Conservation (phyloP, 129 eudicot species). For the Escallonia herrerae region DNA sequence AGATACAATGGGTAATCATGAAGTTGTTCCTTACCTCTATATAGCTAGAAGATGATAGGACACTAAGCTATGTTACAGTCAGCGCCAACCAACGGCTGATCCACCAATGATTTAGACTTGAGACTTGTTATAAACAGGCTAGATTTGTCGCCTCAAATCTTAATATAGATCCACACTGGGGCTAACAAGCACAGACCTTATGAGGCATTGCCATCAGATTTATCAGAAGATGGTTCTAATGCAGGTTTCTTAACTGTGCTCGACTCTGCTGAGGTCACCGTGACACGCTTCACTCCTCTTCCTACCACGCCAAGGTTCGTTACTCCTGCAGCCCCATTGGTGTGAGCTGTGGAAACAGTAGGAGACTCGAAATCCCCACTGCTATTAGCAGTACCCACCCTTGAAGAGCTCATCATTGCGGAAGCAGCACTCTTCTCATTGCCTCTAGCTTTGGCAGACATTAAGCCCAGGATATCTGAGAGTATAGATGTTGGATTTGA, state of each 20-base stretch:
- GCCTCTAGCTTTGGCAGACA: conserved; percentile 65
- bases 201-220: conserved; percentile 37
- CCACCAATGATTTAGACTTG: background rate
- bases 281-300: conserved; percentile 90
- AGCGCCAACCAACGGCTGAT: background rate
- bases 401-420: conserved; percentile 40
- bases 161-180: background rate
- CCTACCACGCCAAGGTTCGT: conserved; percentile 98
- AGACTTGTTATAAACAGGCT: background rate
- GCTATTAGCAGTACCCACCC: conserved; percentile 32
- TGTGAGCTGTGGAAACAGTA: conserved; percentile 61
- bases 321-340: conserved; percentile 59
- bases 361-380: conserved; percentile 49
- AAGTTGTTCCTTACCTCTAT: too few species aligned
- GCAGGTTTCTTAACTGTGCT: conserved; percentile 52
- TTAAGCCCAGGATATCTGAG: conserved; percentile 61
- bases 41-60: too few species aligned
- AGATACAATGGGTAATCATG: too few species aligned
- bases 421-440: conserved; percentile 23
- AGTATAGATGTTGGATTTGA: conserved; percentile 68
- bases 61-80: too few species aligned
- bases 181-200: conserved; percentile 17
- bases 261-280: conserved; percentile 43
- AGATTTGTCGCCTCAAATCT: background rate
- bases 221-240: conserved; percentile 32